phyloP scores from a whole-genome alignment of 345 rosid species.

The Anastatica hierochuntica region DNA sequence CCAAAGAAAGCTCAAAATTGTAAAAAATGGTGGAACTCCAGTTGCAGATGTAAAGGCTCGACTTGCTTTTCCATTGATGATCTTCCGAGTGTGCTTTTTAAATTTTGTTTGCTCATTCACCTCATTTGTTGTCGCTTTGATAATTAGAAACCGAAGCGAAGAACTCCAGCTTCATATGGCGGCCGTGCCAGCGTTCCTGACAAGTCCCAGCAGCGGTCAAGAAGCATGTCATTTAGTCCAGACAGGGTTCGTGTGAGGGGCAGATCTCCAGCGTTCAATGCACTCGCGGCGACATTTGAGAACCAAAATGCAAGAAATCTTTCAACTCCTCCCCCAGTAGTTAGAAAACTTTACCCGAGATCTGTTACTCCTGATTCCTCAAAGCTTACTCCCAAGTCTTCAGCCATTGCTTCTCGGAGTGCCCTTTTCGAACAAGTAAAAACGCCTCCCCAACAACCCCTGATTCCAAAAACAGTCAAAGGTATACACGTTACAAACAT shows the following conservation, averaged over 20 bases:
- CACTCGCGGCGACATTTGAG: slow-evolving; percentile 32
- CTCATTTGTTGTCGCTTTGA: not conserved
- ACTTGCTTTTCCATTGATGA: not conserved
- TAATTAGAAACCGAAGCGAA: slow-evolving; percentile 78
- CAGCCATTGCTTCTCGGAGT: slow-evolving; percentile 61
- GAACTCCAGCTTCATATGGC: slow-evolving; percentile 67
- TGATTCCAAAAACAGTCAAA: slow-evolving; percentile 67
- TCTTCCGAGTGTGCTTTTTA: not conserved
- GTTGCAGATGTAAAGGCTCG: slow-evolving; percentile 50
- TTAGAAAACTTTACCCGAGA: slow-evolving; percentile 78
- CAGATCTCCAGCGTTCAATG: slow-evolving; percentile 29
- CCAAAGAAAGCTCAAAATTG: slow-evolving; percentile 78
- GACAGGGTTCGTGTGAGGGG: slow-evolving; percentile 34
- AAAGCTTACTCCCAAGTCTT: slow-evolving; percentile 48
- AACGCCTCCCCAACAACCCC: slow-evolving; percentile 51
- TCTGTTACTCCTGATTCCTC: slow-evolving; percentile 78
- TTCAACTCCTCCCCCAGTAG: slow-evolving; percentile 35
- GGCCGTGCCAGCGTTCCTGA: slow-evolving; percentile 64
- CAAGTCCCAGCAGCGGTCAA: slow-evolving; percentile 25
- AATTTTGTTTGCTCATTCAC: slow-evolving; percentile 4
- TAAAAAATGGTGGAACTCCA: slow-evolving; percentile 72
- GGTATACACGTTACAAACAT: slow-evolving; percentile 33
- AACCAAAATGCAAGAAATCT: slow-evolving; percentile 29
- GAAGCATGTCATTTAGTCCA: slow-evolving; percentile 32
- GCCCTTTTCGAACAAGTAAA: slow-evolving; percentile 54